Evolutionary conservation across 768 basidiomycete species (phyloP).

Genomic region (Rhizopogon vulgaris): DNA sequence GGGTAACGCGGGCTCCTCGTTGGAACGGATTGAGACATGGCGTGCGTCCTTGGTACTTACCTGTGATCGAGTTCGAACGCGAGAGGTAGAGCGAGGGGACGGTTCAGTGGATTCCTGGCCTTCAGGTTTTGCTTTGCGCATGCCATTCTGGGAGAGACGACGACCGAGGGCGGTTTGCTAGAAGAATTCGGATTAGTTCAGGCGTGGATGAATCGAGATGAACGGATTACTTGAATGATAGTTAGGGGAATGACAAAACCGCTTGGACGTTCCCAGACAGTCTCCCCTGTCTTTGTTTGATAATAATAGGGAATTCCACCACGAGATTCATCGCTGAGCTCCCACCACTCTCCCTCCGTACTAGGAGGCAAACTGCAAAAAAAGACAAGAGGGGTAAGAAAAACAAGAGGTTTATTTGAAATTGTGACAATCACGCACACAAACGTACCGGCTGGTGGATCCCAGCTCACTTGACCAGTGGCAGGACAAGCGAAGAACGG

Average conservation of each 20-base stretch:
- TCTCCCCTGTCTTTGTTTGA: conserved; percentile 86
- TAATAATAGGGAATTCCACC: conserved; percentile 90
- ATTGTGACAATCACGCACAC: conserved; percentile 48
- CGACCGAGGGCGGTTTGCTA: conserved; percentile 72
- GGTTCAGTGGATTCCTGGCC: background rate
- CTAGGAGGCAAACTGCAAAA: conserved; percentile 67
- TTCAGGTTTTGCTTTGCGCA: conserved; percentile 16
- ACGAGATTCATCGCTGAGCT: conserved; percentile 77
- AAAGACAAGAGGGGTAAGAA: background rate
- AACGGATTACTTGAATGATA: conserved; percentile 66
- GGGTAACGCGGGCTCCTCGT: conserved; percentile 18
- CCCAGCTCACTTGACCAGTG: conserved; percentile 90
- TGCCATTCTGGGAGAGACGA: conserved; percentile 54
- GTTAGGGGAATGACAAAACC: conserved; percentile 90
- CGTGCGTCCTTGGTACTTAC: conserved; percentile 30
- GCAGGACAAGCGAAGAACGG: conserved; percentile 92
- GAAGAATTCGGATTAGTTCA: background rate
- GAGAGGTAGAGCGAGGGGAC: background rate
- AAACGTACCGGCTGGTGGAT: conserved; percentile 83
- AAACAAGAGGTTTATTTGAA: conserved; percentile 15
- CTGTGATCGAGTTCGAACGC: conserved; percentile 26
- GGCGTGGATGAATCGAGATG: background rate
- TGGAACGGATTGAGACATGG: conserved; percentile 23
- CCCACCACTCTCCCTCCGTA: conserved; percentile 93
- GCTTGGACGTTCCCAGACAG: conserved; percentile 86